These are phyloP conservation scores for Forsythia viridissima DNA, from an alignment of 257 asterid genomes.

Conservation along the genomic window DNA sequence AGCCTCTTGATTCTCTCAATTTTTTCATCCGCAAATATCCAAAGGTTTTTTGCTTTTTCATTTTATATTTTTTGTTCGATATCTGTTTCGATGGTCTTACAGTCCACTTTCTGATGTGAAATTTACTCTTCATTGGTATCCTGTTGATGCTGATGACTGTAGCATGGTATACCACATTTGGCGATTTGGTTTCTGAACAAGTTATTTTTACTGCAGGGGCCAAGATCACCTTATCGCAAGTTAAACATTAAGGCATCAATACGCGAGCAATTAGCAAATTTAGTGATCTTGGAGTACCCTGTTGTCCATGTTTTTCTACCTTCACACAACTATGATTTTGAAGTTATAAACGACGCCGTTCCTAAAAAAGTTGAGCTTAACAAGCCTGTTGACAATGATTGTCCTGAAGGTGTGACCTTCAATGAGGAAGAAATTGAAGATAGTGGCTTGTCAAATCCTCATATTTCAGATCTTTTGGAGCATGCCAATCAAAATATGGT, in stretches of 20 bases:
- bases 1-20: conserved; percentile 60
- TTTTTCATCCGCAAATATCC: conserved; percentile 73
- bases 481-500: conserved; percentile 14
- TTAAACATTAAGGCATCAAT: conserved; percentile 55
- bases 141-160: too few relatives aligned
- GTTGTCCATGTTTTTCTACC: conserved; percentile 77
- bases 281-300: conserved; percentile 75
- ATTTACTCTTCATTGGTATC: too few relatives aligned
- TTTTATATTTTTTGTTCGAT: neutral
- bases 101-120: neutral
- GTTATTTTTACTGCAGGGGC: conserved; percentile 48
- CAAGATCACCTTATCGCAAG: conserved; percentile 54
- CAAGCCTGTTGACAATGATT: conserved; percentile 31
- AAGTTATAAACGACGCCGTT: conserved; percentile 38
- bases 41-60: conserved; percentile 48
- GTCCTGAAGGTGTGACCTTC: conserved; percentile 57
- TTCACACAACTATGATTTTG: conserved; percentile 63
- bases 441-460: conserved; percentile 40
- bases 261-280: conserved; percentile 62
- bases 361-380: conserved; percentile 33
- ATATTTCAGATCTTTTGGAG: conserved; percentile 49
- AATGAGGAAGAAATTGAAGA: conserved; percentile 74
- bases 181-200: neutral
- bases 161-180: neutral
- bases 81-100: conserved; percentile 6